Base-by-base conservation (phyloP, 805 yeast species). In the Saccharomyces jurei region DNA sequence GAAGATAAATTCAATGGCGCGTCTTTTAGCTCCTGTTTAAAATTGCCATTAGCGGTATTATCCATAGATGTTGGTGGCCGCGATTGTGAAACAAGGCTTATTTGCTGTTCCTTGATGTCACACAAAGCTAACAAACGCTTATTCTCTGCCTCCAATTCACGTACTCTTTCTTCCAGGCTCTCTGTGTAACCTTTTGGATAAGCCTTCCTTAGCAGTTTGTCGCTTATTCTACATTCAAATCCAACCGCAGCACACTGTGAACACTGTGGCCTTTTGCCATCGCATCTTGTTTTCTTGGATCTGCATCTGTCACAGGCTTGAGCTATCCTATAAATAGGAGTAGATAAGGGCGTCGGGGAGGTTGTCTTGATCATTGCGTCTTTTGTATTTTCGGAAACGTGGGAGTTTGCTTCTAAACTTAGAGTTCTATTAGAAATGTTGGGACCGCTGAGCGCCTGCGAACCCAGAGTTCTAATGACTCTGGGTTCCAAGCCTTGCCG, bases 171-270 rank as follows among this genome's bases (percentile, higher is more conserved):
- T 66, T 90, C 97, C 52, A 90, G 69, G 2, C 90, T 84, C 70
- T 90, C 97, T 0, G 97, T 90, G 63, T 90, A 90, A 0, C 97
- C 97, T 66, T 95, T 78, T 0, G 97, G 97, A 63, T 85, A 90
- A 0, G 96, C 92, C 58, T 91, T 76, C 55, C 97, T 77, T 0
- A 91, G 81, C n/a, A 90, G 74, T 61, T 86, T 85, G 66, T 90
- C 96, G 17, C 91, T 83, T n/a, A 89, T 86, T 54, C 85, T 85
- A 69, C 97, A 90, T 58, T 88, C 92, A 55, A 90, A 79, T 2
- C 96, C 97, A 3, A 88, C 94, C 6, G 83, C 78, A 11, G 82
- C 83, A 74, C 97, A 90, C 56, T 87, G 86, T 0, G 92, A 80
- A 67, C 97, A 90, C 60, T 80, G 82, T 3, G 86, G 86, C 55